Evolutionary conservation across 1,284 basidiomycete genomes (phyloP), one percentile per base, ranked within the genome.

Genomic region (Schizophyllum amplum): DNA sequence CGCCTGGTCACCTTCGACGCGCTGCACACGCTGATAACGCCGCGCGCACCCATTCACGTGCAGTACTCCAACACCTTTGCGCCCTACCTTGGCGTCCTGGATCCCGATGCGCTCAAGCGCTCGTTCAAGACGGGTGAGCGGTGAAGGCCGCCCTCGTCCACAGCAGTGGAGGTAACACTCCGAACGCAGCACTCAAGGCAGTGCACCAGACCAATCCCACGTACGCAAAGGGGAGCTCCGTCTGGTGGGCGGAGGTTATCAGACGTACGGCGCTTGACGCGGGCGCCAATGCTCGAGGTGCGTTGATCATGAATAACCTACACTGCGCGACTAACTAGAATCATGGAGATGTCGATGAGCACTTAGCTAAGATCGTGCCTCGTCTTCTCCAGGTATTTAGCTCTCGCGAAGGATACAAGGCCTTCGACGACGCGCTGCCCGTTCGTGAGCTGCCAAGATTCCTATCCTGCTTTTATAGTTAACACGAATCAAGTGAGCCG

Each of bases 201-300:
- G 67, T 84, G 21, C 84, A 89, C 65, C 70, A 62, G 21, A 79
- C 83, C 60, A 75, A 77, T 51, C 86, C 87, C 4, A 77, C 71
- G 0, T 77, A 77, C 60, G 60, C 67, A 42, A 68, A 73, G 20
- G 83, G 83, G 46, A 76, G 75, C 52, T 67, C 76, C 47, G 69
- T 65, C 4, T 91, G 87, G 87, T 91, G 88, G 88, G 68, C 71
- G 24, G 84, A 87, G 61, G 87, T 91, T 50, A 83, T 91, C 61
- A 74, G 72, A 54, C 71, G 79, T 57, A 91, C 88, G 47, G 89
- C 87, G 22, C 65, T 88, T 4, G 85, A 82, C 5, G 87, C 88
- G 49, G 87, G 86, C 3, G 87, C 83, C 9, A 73, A 84, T 67
- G 66, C 74, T 53, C 63, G 71, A 64, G 76, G 86, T 84, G 57